Base-by-base conservation (phyloP, 805 yeast species). In the Blastobotrys mokoenaii region DNA sequence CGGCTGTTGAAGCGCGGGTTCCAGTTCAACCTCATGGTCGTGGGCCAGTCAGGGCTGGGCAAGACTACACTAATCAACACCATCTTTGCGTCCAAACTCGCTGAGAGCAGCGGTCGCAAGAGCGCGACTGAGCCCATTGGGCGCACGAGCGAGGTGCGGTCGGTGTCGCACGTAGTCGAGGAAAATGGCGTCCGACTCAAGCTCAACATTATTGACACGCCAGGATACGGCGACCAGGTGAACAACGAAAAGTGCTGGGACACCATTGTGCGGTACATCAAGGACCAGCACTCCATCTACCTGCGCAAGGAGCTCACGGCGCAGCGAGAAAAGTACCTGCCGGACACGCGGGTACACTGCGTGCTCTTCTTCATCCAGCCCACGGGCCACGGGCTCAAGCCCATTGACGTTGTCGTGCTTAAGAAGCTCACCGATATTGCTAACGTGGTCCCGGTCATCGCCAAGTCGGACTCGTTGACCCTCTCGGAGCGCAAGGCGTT, bases 241-340 rank as follows among this genome's bases (percentile, higher is more conserved):
- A 85, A 88, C 69, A 89, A 89, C 66, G 94, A 85, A 58, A 84
- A 83, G 66, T 88, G 95, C 67, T 90, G 97, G 96, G 97, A 89
- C 57, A 96, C 96, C 44, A 80, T 89, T 51, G 82, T 89, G 53
- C 87, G 86, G 67, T 89, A 88, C 68, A 86, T 89, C 63, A 89
- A 89, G 68, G 97, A 89, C 66, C 97, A 89, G 68, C 95, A 89
- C 65, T 83, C 94, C 37, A 81, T 81, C 58, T 89, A 84, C 65
- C 73, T 89, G 61, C 82, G 97, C 69, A 85, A 84, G 65, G 97
- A 89, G 67, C 80, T 90, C 63, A 90, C 95, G 15, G 96, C 97
- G 9, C 87, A 84, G 59, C 82, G 97, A 67, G 96, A 88, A 61
- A 76, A 76, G 64, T 67, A 72, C 60, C 83, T 89, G 49, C 77